Base-by-base conservation (phyloP, 345 rosid species). In the Rhodamnia argentea region DNA sequence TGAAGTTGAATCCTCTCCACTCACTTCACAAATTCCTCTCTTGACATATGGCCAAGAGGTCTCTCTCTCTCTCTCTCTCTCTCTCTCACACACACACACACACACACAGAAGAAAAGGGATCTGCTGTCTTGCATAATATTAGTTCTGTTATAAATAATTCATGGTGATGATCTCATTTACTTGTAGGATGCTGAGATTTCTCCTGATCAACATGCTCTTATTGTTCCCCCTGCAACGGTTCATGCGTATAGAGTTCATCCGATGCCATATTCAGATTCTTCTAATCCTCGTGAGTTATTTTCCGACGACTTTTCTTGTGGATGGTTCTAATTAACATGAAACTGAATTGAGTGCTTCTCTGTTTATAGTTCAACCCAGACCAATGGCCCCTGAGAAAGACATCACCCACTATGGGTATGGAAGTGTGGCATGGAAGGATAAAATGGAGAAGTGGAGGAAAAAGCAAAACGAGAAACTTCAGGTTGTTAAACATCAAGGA, bases 391-490 rank as follows among this genome's bases (percentile, higher is more conserved):
- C 98, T 62, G 92, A 96, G 90, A 95, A 95, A 90, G 96, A 96
- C 87, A 93, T 93, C 64, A 95, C 98, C 7, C 94, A 93, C 8
- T 97, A 96, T 90, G 98, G 98, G 42, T 96, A 96, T 84, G 98
- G 98, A 57, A 97, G 99, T 85, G 98, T 96, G 54, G 99, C 99
- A n/a, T 96, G 99, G 99, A 97, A 97, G 85, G 96, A 94, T 57
- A 92, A 98, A 85, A 94, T 97, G 96, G 98, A 96, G 88, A 95
- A 94, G 13, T 96, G 99, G 99, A 95, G 93, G 94, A 94, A 88
- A 90, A 91, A 95, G 84, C 97, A 97, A 89, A 92, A 89, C 13
- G 97, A 94, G 54, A 96, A 92, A 85, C 95, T 94, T 90, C 98
- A 94, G 88, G 95, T 96, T 62, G 92, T 96, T 87, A 93, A 93